These are phyloP conservation scores for Rhododendron molle DNA, from an alignment of 148 eudicot genomes.

Conservation along the genomic window DNA sequence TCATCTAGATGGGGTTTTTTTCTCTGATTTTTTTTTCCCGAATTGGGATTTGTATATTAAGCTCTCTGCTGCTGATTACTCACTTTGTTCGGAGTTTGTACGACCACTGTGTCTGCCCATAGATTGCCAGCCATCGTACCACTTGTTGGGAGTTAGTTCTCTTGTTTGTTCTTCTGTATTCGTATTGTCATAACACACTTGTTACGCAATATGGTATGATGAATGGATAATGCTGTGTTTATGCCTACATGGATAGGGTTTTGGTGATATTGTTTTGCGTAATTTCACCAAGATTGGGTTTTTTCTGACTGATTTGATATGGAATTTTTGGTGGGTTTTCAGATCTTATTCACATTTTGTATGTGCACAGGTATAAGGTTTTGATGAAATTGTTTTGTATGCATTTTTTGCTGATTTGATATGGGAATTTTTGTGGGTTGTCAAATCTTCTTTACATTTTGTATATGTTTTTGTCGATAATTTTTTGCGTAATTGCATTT, in stretches of 20 bases:
- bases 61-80: slow-evolving; percentile 63
- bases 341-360: background rate
- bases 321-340: background rate
- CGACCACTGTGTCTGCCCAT: background rate
- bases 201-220: slow-evolving; percentile 71
- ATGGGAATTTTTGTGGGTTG: background rate
- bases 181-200: slow-evolving; percentile 4
- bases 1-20: too few species aligned
- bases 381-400: background rate
- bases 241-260: slow-evolving; percentile 5
- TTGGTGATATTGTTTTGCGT: background rate
- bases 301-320: background rate
- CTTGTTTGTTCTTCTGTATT: background rate
- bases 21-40: too few species aligned
- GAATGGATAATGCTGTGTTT: background rate
- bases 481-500: background rate
- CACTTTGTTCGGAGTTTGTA: slow-evolving; percentile 18
- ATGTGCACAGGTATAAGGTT: background rate
- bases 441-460: background rate
- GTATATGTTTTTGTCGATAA: background rate
- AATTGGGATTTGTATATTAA: slow-evolving; percentile 82
- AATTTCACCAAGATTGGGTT: background rate
- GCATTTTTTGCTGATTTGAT: background rate
- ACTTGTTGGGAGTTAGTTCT: background rate
- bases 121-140: background rate